Base-by-base conservation (phyloP, 2,329 filamentous ascomycete species). In the Diplodia corticola region DNA sequence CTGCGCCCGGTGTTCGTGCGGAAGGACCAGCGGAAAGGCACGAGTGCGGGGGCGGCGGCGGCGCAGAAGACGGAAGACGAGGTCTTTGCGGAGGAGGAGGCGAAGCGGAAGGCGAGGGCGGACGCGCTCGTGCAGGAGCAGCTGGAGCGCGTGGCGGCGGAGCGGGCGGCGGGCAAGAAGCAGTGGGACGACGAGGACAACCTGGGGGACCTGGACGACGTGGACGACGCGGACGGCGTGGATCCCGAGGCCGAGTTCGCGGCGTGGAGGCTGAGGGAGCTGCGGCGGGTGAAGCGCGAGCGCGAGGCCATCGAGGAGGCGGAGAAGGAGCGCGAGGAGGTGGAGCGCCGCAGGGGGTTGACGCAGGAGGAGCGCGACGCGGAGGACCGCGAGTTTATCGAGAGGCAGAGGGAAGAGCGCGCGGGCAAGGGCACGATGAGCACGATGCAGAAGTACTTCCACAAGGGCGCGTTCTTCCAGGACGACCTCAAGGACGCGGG, bases 401-500 rank as follows among this genome's bases (percentile, higher is more conserved):
- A 89, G 0, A 83, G 85, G 70, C 94, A 98, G 78, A 88, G 90
- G 71, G 90, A 91, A 69, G 93, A 96, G 69, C 81, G 83, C 26
- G 91, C 91, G 72, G 68, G 83, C 60, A 89, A 90, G 68, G 92
- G 92, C 63, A 90, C 94, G 79, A 92, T 95, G 84, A 86, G 86
- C 1, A 97, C 88, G 77, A 92, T 98, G 91, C 93, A 97, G 75
- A 93, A 93, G 76, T 99, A 98, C 81, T 93, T 92, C 79, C 95
- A 99, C 83, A 94, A 93, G 80, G 95, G 95, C 57, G 95, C 95
- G 17, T 99, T 98, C 81, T 98, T 92, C 82, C 91, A 90, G 70
- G 92, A 93, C 63, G 91, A 96, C 72, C 85, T 89, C 61, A 87
- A 89, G 71, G 88, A 87, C 17, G 88, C 91, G 69, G 91, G 92